Conservation (phyloP, 208 protist species). For the Acanthamoeba triangularis region DNA sequence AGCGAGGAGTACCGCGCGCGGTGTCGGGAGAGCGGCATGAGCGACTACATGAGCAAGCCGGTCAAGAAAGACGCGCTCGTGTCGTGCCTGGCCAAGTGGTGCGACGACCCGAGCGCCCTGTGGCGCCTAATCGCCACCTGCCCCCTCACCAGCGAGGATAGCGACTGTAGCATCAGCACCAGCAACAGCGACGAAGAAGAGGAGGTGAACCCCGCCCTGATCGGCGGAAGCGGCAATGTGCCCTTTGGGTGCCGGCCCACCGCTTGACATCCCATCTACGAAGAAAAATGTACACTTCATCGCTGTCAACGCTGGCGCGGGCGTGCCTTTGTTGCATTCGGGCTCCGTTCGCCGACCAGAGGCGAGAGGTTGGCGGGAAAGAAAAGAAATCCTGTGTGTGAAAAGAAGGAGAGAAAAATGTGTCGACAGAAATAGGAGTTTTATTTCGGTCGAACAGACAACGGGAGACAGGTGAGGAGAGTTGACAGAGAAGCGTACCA, state of each 20-base stretch:
- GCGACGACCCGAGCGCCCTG: not conserved
- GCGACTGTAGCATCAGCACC: not conserved
- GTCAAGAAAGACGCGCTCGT: conserved; percentile 21
- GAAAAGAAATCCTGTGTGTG: too few relatives aligned
- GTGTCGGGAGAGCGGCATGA: conserved; percentile 32
- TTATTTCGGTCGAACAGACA: not conserved
- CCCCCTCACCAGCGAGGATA: not conserved
- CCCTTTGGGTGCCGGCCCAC: not conserved
- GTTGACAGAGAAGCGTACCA: not conserved
- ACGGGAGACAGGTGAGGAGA: not conserved
- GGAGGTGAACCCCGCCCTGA: not conserved
- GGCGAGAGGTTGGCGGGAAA: too few relatives aligned
- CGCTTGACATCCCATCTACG: not conserved
- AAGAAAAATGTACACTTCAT: not conserved
- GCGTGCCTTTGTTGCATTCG: too few relatives aligned
- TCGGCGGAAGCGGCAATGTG: not conserved
- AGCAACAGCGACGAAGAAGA: not conserved
- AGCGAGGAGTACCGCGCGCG: not conserved
- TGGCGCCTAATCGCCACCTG: not conserved
- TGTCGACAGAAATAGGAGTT: not conserved
- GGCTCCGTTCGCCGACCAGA: too few relatives aligned
- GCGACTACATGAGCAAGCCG: conserved; percentile 61
- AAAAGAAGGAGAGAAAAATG: too few relatives aligned
- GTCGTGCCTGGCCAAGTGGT: conserved; percentile 42
- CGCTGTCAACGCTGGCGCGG: too few relatives aligned